Base-by-base conservation (phyloP, 108 stramenopile species). In the Fragilaria crotonensis region DNA sequence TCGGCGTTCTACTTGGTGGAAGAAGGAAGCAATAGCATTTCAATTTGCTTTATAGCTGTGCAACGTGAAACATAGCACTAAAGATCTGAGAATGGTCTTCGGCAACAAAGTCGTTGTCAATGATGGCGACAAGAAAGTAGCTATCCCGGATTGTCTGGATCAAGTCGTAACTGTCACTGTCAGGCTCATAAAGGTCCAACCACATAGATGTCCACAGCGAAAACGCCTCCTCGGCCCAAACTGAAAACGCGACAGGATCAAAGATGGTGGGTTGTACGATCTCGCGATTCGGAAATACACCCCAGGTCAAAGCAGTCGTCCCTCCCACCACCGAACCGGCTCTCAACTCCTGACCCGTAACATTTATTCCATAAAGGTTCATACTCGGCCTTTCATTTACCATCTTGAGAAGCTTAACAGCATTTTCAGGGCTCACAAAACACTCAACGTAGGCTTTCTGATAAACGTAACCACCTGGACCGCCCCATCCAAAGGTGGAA, bases 181-280 rank as follows among this genome's bases (percentile, higher is more conserved):
- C 97, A 55, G 82, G 86, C 7, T 95, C 93, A 67, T 98, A 98
- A 27, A 94, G 61, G 56, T 81, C 85, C 20, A 94, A 80, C 97
- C 97, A 98, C 70, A 85, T 81, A 25, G 70, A 64, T 26, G 81
- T 78, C 97, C 97, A 98, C 53, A 98, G 74, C 0, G 80, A 79
- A 73, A 97, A 98, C 21, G 95, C 97, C 69, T 98, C 97, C 41
- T 95, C 90, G 0, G 82, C 84, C 92, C 94, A 95, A 9, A 95
- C 88, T 21, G 89, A 55, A 60, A 96, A 98, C 0, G 84, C 81
- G 21, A 86, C 81, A 4, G 92, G 93, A 76, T 98, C 97, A 66
- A 96, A 96, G n/a, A 98, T 87, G 14, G 97, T 98, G 26, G 97
- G 97, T 73, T 98, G 97, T 14, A 95, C 62, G 51, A 98, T 90